Conservation (phyloP, 139 green algal species). For the Raphidocelis subcapitata region DNA sequence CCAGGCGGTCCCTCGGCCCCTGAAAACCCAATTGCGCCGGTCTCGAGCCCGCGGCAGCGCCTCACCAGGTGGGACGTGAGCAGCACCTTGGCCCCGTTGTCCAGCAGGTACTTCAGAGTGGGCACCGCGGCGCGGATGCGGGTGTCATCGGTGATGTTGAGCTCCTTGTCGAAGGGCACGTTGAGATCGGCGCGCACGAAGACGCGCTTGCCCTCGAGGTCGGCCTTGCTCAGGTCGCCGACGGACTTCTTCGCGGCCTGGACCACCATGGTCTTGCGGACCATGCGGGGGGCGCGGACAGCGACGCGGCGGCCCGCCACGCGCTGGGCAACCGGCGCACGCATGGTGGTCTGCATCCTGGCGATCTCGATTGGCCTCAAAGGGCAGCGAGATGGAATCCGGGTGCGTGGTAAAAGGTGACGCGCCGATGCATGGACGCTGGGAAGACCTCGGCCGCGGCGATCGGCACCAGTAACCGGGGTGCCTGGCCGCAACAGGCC, state of each 20-base stretch:
- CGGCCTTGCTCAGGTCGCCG: constrained; percentile 85
- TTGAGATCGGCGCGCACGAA: constrained; percentile 88
- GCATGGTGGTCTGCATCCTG: no score
- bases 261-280: constrained; percentile 10
- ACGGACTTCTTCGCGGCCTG: constrained; percentile 81
- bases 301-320: neutral
- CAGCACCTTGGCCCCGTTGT: constrained; percentile 98
- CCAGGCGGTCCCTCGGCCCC: no score
- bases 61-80: constrained; percentile 93
- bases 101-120: constrained; percentile 94
- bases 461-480: no score
- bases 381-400: no score
- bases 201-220: constrained; percentile 94
- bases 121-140: constrained; percentile 95
- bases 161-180: constrained; percentile 93
- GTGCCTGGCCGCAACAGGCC: no score
- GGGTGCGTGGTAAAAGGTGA: no score
- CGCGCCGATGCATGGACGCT: no score
- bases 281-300: neutral
- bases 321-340: neutral
- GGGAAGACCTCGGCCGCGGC: no score
- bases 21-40: no score
- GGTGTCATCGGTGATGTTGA: constrained; percentile 97
- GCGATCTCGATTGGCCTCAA: no score
- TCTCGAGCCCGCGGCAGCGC: neutral